Evolutionary conservation across 345 rosid species (phyloP).

Genomic region (Hibiscus trionum): DNA sequence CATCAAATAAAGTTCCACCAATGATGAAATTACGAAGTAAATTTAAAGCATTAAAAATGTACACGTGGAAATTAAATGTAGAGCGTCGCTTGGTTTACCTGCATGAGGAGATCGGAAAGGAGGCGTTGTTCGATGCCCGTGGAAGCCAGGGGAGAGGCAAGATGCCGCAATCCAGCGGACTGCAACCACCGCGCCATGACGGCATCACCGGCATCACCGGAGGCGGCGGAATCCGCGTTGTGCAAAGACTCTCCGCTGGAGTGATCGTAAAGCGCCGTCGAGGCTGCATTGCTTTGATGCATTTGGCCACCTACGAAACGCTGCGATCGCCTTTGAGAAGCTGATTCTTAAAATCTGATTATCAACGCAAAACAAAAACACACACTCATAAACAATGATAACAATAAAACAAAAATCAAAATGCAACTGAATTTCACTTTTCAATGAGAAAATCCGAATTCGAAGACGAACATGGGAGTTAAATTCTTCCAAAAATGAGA

Average conservation of each 20-base stretch:
- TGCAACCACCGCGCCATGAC: conserved; percentile 99
- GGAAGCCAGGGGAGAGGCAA: conserved; percentile 90
- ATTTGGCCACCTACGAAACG: not conserved
- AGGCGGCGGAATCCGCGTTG: conserved; percentile 47
- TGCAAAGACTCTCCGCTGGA: conserved; percentile 26
- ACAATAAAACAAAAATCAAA: not conserved
- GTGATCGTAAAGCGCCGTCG: conserved; percentile 72
- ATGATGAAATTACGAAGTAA: too few relatives aligned
- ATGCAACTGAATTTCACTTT: not conserved
- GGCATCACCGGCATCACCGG: conserved; percentile 84
- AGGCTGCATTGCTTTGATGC: conserved; percentile 92
- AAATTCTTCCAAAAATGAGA: not conserved
- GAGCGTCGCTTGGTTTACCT: conserved; percentile 34
- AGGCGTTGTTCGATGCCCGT: conserved; percentile 68
- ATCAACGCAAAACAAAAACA: not conserved
- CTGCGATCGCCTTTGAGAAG: not conserved
- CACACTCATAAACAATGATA: not conserved
- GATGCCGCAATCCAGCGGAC: conserved; percentile 98
- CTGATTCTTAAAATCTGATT: not conserved
- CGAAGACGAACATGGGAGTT: conserved; percentile 44
- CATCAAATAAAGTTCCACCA: too few relatives aligned
- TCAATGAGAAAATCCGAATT: conserved; percentile 2
- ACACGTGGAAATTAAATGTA: not conserved
- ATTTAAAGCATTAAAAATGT: too few relatives aligned
- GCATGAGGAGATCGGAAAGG: conserved; percentile 88